phyloP scores from a whole-genome alignment of 2,329 filamentous ascomycete genomes.

The Aspergillus sp. region DNA sequence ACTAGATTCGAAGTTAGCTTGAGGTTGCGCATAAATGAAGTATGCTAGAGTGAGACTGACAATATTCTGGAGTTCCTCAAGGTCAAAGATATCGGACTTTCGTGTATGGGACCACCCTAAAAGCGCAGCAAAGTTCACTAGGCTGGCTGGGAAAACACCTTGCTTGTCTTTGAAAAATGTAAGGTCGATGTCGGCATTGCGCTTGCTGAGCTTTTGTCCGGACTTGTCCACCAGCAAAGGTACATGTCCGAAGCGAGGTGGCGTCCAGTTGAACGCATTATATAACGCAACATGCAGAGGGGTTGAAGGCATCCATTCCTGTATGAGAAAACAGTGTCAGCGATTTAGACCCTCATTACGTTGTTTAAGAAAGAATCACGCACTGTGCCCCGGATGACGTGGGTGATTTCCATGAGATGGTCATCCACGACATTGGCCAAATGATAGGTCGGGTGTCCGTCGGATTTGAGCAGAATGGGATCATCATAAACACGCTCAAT shows the following conservation, averaged over 20 bases:
- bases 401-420: constrained; percentile 90
- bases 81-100: constrained; percentile 67
- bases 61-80: constrained; percentile 69
- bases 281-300: constrained; percentile 77
- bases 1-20: constrained; percentile 46
- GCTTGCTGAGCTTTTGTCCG: constrained; percentile 83
- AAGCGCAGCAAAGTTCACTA: constrained; percentile 81
- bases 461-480: constrained; percentile 85
- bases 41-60: constrained; percentile 44
- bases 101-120: constrained; percentile 76
- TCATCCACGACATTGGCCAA: constrained; percentile 97
- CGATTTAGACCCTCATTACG: no score
- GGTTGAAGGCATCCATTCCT: constrained; percentile 96
- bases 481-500: constrained; percentile 66
- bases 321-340: neutral
- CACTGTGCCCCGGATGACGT: constrained; percentile 85
- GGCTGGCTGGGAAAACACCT: constrained; percentile 61
- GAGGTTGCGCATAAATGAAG: neutral
- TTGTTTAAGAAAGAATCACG: constrained; percentile 24
- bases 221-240: constrained; percentile 69
- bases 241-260: constrained; percentile 77
- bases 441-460: constrained; percentile 93
- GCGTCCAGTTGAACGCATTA: constrained; percentile 70
- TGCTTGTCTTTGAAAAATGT: constrained; percentile 55
- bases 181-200: constrained; percentile 67